phyloP scores from a whole-genome alignment of 306 rosid species.

The Datisca glomerata region DNA sequence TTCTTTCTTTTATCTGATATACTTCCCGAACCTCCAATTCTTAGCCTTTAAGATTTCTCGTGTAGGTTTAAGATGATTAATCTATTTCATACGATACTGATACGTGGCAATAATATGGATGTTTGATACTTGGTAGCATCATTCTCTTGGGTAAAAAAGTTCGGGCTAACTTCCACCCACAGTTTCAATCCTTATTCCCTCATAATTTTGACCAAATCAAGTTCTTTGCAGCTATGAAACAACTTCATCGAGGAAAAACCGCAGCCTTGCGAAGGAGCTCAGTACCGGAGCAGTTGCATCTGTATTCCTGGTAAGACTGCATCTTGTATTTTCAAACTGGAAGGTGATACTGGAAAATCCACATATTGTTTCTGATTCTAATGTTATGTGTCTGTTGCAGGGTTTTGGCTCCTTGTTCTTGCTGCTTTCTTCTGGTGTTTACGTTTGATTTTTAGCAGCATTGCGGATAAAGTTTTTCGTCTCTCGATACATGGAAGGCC shows the following conservation, averaged over 20 bases:
- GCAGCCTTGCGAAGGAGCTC: constrained; percentile 73
- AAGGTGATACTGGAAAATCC: not conserved
- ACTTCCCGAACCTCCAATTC: no score
- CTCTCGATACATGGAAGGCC: no score
- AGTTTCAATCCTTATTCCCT: no score
- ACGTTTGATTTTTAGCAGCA: constrained; percentile 39
- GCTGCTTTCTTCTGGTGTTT: constrained; percentile 84
- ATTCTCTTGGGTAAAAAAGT: no score
- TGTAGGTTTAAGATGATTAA: no score
- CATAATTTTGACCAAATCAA: not conserved
- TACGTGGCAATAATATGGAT: no score
- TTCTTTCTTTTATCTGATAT: no score
- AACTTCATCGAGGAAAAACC: constrained; percentile 73
- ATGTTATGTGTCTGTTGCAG: constrained; percentile 26
- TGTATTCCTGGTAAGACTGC: constrained; percentile 11
- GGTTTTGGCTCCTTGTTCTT: constrained; percentile 91
- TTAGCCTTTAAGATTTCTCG: no score
- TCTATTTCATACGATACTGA: no score
- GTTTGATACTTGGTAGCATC: no score
- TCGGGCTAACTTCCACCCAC: no score
- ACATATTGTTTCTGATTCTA: not conserved
- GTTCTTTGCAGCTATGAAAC: constrained; percentile 35
- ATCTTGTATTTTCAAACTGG: not conserved
- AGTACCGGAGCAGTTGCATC: constrained; percentile 75
- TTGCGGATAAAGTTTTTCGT: no score